Percentiles rank a stretch among this genome's conserved stretches.
phyloP scores from a whole-genome alignment of 768 basidiomycete genomes.

The Panellus pusillus region DNA sequence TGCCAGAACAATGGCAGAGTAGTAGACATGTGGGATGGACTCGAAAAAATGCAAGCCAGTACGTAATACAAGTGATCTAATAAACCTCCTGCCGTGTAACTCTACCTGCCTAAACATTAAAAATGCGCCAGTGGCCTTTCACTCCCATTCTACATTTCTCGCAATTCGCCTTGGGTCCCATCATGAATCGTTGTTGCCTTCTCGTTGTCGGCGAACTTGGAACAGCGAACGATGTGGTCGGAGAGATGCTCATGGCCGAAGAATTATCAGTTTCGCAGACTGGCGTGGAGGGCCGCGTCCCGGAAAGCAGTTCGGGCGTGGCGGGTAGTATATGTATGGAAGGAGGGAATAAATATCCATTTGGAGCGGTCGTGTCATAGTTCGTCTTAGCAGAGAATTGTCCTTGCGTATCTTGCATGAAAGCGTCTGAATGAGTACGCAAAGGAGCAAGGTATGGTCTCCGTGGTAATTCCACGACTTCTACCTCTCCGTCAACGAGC shows the following conservation, averaged over 20 bases:
- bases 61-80: conserved; percentile 1
- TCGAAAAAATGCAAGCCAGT: not conserved
- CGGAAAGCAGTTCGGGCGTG: conserved; percentile 24
- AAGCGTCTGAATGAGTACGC: conserved; percentile 19
- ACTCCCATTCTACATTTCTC: conserved; percentile 37
- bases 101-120: conserved; percentile 33
- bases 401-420: conserved; percentile 11
- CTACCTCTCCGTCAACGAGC: conserved; percentile 30
- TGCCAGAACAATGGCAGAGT: conserved; percentile 95
- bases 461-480: not conserved
- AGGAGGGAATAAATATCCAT: conserved; percentile 15
- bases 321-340: conserved; percentile 31
- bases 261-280: conserved; percentile 18
- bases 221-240: conserved; percentile 23
- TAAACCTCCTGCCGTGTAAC: not conserved
- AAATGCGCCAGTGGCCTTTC: conserved; percentile 76
- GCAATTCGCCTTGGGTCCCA: conserved; percentile 34
- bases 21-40: conserved; percentile 78
- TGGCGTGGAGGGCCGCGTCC: conserved; percentile 22
- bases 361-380: not conserved
- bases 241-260: conserved; percentile 28
- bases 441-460: conserved; percentile 20
- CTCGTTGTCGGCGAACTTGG: conserved; percentile 13
- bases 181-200: conserved; percentile 31
- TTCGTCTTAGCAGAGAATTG: conserved; percentile 7